Evolutionary conservation across 345 rosid genomes (phyloP).

Genomic region (Hypericum androsaemum): DNA sequence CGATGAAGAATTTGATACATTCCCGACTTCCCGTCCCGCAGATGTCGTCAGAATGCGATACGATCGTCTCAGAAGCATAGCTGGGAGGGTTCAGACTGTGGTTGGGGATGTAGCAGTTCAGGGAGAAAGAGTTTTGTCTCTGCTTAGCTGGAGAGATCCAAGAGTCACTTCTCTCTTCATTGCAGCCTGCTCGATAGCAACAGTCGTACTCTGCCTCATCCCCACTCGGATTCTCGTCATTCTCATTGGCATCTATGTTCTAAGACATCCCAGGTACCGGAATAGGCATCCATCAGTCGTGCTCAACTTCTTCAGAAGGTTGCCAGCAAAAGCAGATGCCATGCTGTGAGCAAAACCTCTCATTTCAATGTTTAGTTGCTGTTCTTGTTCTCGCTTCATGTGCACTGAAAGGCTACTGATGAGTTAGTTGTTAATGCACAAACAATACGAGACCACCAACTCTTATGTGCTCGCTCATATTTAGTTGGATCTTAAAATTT

Average conservation of each 20-base stretch:
- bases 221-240: constrained; percentile 8
- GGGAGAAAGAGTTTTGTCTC: constrained; percentile 22
- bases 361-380: no score
- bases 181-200: constrained; percentile 15
- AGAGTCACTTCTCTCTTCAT: constrained; percentile 28
- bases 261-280: constrained; percentile 17
- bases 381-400: no score
- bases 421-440: no score
- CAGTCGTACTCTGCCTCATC: not conserved
- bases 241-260: constrained; percentile 2
- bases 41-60: constrained; percentile 30
- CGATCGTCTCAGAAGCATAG: constrained; percentile 37
- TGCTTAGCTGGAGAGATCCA: constrained; percentile 34
- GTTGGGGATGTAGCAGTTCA: constrained; percentile 37
- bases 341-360: constrained; percentile 6
- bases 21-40: constrained; percentile 25
- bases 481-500: no score
- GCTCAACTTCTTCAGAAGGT: constrained; percentile 24
- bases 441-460: no score
- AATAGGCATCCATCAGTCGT: constrained; percentile 11
- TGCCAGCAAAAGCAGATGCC: constrained; percentile 21
- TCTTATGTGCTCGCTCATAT: no score
- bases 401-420: no score
- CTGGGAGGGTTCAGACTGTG: constrained; percentile 21
- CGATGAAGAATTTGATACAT: constrained; percentile 48